Evolutionary conservation across 1,139 yeast species (phyloP).

Genomic region (Zygoascus hellenicus): DNA sequence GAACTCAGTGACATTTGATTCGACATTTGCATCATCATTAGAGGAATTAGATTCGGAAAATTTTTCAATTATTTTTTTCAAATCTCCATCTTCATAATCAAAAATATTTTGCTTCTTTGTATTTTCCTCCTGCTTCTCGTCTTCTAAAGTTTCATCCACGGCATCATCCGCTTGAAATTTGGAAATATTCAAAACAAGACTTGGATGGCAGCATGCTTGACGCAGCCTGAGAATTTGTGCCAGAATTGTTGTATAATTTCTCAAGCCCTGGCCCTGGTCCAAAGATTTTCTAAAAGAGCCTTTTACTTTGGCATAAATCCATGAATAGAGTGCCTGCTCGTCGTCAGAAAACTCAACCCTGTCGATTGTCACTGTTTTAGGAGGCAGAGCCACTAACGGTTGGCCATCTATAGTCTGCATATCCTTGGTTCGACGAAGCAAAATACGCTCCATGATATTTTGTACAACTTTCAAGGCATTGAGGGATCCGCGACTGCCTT

Average conservation of each 20-base stretch:
- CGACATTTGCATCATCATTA: constrained; percentile 4
- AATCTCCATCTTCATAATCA: constrained; percentile 22
- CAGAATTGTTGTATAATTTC: constrained; percentile 70
- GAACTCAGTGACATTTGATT: constrained; percentile 25
- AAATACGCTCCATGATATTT: constrained; percentile 75
- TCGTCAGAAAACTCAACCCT: constrained; percentile 58
- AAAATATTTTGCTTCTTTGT: constrained; percentile 10
- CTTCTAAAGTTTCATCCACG: constrained; percentile 11
- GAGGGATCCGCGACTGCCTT: constrained; percentile 38
- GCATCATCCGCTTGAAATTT: constrained; percentile 20
- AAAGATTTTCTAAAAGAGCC: constrained; percentile 59
- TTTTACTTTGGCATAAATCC: constrained; percentile 66
- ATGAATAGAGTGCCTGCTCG: constrained; percentile 63
- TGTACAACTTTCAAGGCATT: constrained; percentile 79
- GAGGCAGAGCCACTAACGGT: constrained; percentile 71
- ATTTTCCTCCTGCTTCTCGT: constrained; percentile 5
- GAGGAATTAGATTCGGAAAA: constrained; percentile 14
- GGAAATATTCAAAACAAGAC: constrained; percentile 45
- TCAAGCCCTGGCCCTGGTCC: constrained; percentile 61
- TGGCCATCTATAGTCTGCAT: constrained; percentile 74
- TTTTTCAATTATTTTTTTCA: constrained; percentile 23
- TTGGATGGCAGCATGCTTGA: constrained; percentile 84
- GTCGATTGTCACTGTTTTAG: constrained; percentile 66
- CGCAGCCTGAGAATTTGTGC: constrained; percentile 78
- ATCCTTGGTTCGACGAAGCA: constrained; percentile 78